A percentile compares a stretch with the other conserved stretches of the same genome.
These are phyloP conservation scores for Stevia rebaudiana DNA, from an alignment of 140 eudicot species.

Conservation along the genomic window DNA sequence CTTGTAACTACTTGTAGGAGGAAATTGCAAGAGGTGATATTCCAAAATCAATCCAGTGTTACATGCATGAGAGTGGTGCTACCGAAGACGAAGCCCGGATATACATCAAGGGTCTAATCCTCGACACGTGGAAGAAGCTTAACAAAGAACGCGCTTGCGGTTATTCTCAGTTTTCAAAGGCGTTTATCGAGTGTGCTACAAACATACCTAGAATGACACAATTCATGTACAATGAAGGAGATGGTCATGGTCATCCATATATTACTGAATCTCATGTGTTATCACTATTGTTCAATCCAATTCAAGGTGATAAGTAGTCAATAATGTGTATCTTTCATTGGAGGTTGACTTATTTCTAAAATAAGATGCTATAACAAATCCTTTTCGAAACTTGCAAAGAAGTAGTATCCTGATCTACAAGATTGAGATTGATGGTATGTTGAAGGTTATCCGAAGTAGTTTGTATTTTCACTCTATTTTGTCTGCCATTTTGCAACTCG, in stretches of 20 bases:
- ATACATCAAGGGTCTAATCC: conserved; percentile 20
- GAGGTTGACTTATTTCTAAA: not conserved
- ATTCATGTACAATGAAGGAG: conserved; percentile 30
- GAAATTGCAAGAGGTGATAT: conserved; percentile 41
- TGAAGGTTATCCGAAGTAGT: not conserved
- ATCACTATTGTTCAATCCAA: conserved; percentile 16
- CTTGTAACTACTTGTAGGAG: conserved; percentile 14
- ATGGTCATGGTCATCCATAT: conserved; percentile 23
- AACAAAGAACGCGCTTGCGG: conserved; percentile 24
- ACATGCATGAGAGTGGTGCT: conserved; percentile 41
- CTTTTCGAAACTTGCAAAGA: not conserved
- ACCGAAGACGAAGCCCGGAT: conserved; percentile 29
- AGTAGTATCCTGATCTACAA: not conserved
- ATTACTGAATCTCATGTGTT: conserved; percentile 9
- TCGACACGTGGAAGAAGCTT: conserved; percentile 39
- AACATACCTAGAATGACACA: conserved; percentile 29
- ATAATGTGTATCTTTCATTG: not conserved
- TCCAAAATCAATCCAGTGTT: conserved; percentile 35
- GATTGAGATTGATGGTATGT: not conserved
- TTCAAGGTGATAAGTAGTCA: not conserved
- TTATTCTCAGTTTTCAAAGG: conserved; percentile 20
- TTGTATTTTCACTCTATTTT: not conserved
- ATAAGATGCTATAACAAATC: not conserved
- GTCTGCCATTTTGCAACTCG: not conserved
- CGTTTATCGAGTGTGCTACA: conserved; percentile 17